Percentiles rank a stretch among this genome's conserved stretches.
Evolutionary conservation across 108 stramenopile species (phyloP).

Genomic region (Chaetoceros muelleri): DNA sequence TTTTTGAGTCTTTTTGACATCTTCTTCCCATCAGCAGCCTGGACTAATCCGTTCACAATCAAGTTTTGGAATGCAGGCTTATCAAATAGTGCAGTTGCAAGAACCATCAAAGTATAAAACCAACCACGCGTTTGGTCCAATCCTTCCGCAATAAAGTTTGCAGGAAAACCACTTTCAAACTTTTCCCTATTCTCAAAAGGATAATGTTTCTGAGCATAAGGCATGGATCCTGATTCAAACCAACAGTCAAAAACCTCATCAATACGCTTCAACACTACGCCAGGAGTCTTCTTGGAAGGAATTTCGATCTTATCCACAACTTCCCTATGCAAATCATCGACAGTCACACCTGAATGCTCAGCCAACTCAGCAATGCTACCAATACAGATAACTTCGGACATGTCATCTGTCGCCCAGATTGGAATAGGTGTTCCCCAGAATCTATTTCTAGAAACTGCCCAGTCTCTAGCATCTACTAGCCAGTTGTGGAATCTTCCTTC

Average conservation of each 20-base stretch:
- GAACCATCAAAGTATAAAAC: constrained; percentile 99
- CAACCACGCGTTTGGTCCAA: constrained; percentile 99
- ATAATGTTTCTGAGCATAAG: constrained; percentile 99
- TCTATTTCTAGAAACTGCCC: constrained; percentile 96
- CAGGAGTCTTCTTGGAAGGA: constrained; percentile 91
- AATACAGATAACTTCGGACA: constrained; percentile 88
- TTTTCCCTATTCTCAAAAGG: constrained; percentile 97
- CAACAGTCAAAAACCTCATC: constrained; percentile 99
- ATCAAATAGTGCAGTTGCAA: constrained; percentile 96
- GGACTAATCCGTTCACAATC: constrained; percentile 96
- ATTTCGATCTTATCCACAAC: constrained; percentile 90
- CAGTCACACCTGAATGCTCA: constrained; percentile 69
- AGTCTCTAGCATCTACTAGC: constrained; percentile 95
- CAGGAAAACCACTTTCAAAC: constrained; percentile 97
- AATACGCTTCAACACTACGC: constrained; percentile 69
- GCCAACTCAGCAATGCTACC: constrained; percentile 92
- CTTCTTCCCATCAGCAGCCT: constrained; percentile 97
- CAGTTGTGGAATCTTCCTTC: constrained; percentile 99
- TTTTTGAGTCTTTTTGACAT: constrained; percentile 99
- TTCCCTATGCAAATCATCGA: constrained; percentile 95
- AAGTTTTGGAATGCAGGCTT: constrained; percentile 98
- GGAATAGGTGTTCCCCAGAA: constrained; percentile 99
- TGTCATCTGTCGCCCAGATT: constrained; percentile 94
- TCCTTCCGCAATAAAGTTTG: constrained; percentile 99
- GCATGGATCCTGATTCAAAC: constrained; percentile 99